Conservation (phyloP, 169 alveolate genomes). For the Eimeria zaria region DNA sequence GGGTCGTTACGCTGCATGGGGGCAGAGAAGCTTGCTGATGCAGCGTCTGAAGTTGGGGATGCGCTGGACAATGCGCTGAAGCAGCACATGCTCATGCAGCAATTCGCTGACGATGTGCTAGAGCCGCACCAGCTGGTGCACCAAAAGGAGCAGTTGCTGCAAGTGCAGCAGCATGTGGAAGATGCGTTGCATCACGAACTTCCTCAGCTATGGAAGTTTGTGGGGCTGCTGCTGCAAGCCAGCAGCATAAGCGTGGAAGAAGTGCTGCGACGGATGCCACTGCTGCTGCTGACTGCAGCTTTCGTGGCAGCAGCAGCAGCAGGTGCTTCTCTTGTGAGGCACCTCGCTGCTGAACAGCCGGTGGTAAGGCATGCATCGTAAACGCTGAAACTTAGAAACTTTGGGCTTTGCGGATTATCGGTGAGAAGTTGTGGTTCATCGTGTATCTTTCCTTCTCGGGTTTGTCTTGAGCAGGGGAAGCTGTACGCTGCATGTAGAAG, state of each 20-base stretch:
- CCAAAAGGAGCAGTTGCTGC: slow-evolving; percentile 15
- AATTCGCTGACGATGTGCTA: not conserved
- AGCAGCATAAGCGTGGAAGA: slow-evolving; percentile 52
- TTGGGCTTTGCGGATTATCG: not conserved
- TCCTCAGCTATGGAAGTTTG: slow-evolving; percentile 23
- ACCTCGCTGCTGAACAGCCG: not conserved
- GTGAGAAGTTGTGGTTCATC: not conserved
- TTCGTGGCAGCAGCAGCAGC: slow-evolving; percentile 37
- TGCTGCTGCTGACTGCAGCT: slow-evolving; percentile 57
- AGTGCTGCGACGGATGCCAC: slow-evolving; percentile 35
- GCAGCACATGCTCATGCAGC: not conserved
- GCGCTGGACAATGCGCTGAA: slow-evolving; percentile 27
- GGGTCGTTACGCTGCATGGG: slow-evolving; percentile 33
- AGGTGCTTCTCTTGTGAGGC: slow-evolving; percentile 24
- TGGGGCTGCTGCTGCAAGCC: slow-evolving; percentile 53
- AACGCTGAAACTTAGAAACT: not conserved
- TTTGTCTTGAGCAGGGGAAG: slow-evolving; percentile 52
- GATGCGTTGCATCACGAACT: slow-evolving; percentile 20
- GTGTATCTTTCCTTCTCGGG: not conserved
- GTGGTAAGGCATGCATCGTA: not conserved
- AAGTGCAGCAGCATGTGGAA: slow-evolving; percentile 4
- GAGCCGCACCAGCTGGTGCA: slow-evolving; percentile 48
- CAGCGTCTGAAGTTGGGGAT: slow-evolving; percentile 23
- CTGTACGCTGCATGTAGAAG: slow-evolving; percentile 60
- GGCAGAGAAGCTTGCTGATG: slow-evolving; percentile 49